Base-by-base conservation (phyloP, 129 eudicot genomes). In the Lactuca saligna region DNA sequence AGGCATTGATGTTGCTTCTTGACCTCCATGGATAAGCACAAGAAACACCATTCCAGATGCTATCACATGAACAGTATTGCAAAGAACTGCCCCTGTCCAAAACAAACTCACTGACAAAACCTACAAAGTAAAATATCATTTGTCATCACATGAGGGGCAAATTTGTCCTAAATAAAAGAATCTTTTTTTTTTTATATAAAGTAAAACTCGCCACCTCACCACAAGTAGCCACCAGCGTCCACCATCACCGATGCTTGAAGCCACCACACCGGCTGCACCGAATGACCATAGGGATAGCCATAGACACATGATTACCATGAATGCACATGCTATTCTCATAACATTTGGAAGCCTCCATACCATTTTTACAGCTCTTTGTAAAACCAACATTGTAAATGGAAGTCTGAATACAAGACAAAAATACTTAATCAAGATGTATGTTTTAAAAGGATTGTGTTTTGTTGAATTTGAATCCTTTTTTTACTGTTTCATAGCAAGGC, bases 71-170 rank as follows among this genome's bases (percentile, higher is more conserved):
- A 94, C 97, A 0, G 96, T 82, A 51, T 94, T 94, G 75, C 99
- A 87, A 54, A 94, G 85, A 70, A 94, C 99, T 33, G 99, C 99
- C 64, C 99, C 99, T 2, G 99, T 94, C 99, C 99, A 94, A 78
- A 94, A 94, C 78, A 94, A 82, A 79, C 99, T 94, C 71, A 90
- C 82, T 6, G 96, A 89, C 42, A 90, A 80, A 17, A 94, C 97
- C 99, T 94, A 93, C 51, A 46, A 46, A 46, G 12, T 0, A 44
- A 75, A 61, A 3, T 3, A 0, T 42, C 9, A 41, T 8, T 33
- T 37, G 57, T 59, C 25, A 32, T 14, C 15, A 60, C 61, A 76
- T 48, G 57, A 55, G 65, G 39, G 49, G 16, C 57, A 56, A 46
- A 39, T 57, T 35, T 34, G 51, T 46, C 51, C 65, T 7, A 41